phyloP scores from a whole-genome alignment of 495 filamentous ascomycete genomes.

The Penicillium canariense region DNA sequence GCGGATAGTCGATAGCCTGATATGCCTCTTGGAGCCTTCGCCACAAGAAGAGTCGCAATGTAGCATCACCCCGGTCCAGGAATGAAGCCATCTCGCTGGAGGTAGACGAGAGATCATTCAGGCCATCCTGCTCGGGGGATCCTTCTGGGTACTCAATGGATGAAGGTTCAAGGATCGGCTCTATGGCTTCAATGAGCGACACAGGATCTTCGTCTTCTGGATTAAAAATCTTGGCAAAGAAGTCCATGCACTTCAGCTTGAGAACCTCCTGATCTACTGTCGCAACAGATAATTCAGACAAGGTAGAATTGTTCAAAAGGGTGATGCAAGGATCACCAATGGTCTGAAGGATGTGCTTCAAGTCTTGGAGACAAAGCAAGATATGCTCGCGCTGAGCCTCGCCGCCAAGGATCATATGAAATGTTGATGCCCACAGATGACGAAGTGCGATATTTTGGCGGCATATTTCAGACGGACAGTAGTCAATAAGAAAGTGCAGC shows the following conservation, averaged over 20 bases:
- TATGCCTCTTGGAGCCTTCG: constrained; percentile 84
- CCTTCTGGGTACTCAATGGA: constrained; percentile 46
- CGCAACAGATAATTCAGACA: constrained; percentile 80
- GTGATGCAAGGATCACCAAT: constrained; percentile 50
- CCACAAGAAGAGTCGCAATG: constrained; percentile 83
- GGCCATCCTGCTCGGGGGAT: constrained; percentile 13
- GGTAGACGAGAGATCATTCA: constrained; percentile 25
- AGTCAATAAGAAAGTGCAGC: constrained; percentile 49
- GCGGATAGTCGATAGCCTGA: constrained; percentile 71
- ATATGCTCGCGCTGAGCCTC: constrained; percentile 72
- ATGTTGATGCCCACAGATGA: constrained; percentile 83
- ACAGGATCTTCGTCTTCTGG: constrained; percentile 66
- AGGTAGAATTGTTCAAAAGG: constrained; percentile 80
- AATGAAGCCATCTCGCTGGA: constrained; percentile 79
- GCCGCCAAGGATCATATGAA: constrained; percentile 67
- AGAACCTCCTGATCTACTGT: constrained; percentile 87
- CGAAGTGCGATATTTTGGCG: constrained; percentile 44
- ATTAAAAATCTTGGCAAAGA: constrained; percentile 82
- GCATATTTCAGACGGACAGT: constrained; percentile 22
- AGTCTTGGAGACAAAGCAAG: constrained; percentile 74
- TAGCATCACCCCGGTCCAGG: constrained; percentile 73
- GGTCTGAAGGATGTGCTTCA: constrained; percentile 50
- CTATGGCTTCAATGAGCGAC: constrained; percentile 82
- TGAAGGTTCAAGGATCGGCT: constrained; percentile 81
- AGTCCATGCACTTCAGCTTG: constrained; percentile 91